These are phyloP conservation scores for Hypomyces rosellus DNA, from an alignment of 2,329 filamentous ascomycete genomes.

Conservation along the genomic window DNA sequence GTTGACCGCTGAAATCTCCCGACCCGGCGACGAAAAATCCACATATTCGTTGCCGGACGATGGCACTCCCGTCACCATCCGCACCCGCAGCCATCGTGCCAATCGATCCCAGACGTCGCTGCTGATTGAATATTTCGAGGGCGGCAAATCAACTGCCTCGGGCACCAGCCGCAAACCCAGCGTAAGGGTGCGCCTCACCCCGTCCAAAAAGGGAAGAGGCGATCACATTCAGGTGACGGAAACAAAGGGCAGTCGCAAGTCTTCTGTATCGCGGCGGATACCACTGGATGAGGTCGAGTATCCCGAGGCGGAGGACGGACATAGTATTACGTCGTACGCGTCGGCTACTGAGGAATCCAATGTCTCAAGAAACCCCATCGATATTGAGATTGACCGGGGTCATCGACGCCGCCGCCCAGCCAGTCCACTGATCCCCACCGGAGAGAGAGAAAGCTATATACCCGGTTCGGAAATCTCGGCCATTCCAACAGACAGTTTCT, in stretches of 20 bases:
- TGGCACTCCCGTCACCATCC: slow-evolving; percentile 87
- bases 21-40: slow-evolving; percentile 61
- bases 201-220: slow-evolving; percentile 61
- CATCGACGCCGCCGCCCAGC: slow-evolving; percentile 54
- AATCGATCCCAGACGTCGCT: slow-evolving; percentile 78
- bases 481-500: slow-evolving; percentile 56
- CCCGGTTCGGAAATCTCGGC: slow-evolving; percentile 80
- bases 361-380: slow-evolving; percentile 69
- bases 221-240: slow-evolving; percentile 86
- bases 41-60: slow-evolving; percentile 78
- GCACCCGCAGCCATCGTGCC: slow-evolving; percentile 58
- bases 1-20: slow-evolving; percentile 59
- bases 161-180: slow-evolving; percentile 68
- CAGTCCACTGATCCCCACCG: slow-evolving; percentile 60
- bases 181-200: slow-evolving; percentile 72
- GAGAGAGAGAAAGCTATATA: slow-evolving; percentile 53
- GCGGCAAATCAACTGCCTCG: slow-evolving; percentile 55
- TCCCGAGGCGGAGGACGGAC: slow-evolving; percentile 52
- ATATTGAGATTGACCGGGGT: slow-evolving; percentile 75
- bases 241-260: slow-evolving; percentile 64
- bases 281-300: slow-evolving; percentile 43
- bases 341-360: slow-evolving; percentile 77
- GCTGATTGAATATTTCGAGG: slow-evolving; percentile 93
- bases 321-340: slow-evolving; percentile 66
- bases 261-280: slow-evolving; percentile 50